Conservation (phyloP, 371 early-diverging fungal species). For the Smittium culicis region DNA sequence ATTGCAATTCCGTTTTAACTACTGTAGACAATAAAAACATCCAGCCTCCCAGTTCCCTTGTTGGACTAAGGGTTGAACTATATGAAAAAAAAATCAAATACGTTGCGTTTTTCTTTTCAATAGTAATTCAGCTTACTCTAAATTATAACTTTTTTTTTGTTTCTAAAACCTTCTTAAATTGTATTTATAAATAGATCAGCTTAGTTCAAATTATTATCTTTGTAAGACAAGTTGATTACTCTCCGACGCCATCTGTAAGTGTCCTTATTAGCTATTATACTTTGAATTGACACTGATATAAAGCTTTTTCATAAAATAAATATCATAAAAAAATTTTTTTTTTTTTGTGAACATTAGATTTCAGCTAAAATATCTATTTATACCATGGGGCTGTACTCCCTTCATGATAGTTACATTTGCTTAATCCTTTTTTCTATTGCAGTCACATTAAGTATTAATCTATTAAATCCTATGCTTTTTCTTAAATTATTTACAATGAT, state of each 20-base stretch:
- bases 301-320: no score
- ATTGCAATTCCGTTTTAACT: background rate
- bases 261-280: no score
- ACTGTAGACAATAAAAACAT: background rate
- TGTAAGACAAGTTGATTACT: conserved; percentile 56
- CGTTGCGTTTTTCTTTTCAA: background rate
- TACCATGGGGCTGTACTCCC: conserved; percentile 50
- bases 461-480: no score
- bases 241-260: conserved; percentile 55
- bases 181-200: background rate
- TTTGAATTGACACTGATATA: no score
- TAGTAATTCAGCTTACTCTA: background rate
- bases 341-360: background rate
- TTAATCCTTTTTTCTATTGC: conserved; percentile 48
- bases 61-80: background rate
- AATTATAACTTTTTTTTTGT: background rate
- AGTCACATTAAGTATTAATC: conserved; percentile 35
- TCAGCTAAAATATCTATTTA: conserved; percentile 59
- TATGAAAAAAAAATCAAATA: background rate
- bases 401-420: conserved; percentile 55
- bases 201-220: conserved; percentile 41
- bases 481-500: no score
- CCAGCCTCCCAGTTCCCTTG: background rate
- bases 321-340: no score
- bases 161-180: background rate